Evolutionary conservation across 139 green algal species (phyloP).

Genomic region (Tetradesmus obliquus): DNA sequence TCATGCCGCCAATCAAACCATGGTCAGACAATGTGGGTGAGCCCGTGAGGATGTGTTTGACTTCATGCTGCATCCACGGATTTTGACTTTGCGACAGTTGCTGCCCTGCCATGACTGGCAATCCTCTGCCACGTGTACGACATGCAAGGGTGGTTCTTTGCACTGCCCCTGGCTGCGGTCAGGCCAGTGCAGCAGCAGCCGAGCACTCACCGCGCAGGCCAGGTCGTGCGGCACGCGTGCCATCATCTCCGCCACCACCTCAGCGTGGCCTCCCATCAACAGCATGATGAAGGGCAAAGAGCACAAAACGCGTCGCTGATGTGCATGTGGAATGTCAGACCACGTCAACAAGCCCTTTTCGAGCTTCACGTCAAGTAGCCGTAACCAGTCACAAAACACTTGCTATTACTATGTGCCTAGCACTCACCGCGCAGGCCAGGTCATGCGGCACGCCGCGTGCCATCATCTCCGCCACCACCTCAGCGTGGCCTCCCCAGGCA

Average conservation of each 20-base stretch:
- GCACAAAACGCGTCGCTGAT: neutral
- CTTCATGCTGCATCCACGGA: neutral
- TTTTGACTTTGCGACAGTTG: neutral
- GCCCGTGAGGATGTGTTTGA: neutral
- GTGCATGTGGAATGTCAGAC: neutral
- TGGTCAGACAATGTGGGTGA: neutral
- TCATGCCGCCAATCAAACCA: neutral
- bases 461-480: conserved; percentile 38
- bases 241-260: conserved; percentile 36
- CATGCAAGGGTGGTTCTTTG: no score
- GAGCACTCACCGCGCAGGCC: neutral
- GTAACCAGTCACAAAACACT: neutral
- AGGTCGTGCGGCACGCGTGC: neutral
- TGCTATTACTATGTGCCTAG: neutral
- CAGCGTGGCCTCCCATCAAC: neutral
- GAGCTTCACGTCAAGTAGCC: neutral
- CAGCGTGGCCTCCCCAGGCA: conserved; percentile 30
- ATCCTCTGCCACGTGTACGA: no score
- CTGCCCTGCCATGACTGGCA: neutral
- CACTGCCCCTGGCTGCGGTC: no score
- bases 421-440: conserved; percentile 6
- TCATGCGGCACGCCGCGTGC: neutral
- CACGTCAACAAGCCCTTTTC: neutral
- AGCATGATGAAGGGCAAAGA: no score
- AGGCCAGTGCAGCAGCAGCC: neutral